Evolutionary conservation across 331 rosid genomes (phyloP), one percentile per base, ranked within the genome.

Genomic region (Malus hybrid): DNA sequence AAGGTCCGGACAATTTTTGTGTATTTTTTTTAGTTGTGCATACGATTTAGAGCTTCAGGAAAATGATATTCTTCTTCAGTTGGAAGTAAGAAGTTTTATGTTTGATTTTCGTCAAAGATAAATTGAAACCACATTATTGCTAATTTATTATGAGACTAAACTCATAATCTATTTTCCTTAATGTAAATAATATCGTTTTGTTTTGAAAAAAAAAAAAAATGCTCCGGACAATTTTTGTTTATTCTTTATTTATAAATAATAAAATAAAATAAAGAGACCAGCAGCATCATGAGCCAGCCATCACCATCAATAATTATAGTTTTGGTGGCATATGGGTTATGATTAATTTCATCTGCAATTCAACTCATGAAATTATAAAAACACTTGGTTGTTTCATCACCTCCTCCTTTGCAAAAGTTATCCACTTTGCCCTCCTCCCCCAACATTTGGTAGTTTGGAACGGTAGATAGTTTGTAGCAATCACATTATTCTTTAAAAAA

Each of bases 311-410:
- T 86, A 80, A 82, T 89, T 85, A 89, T 78, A 89, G 90, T 86
- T 89, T 86, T 91, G 97, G 91, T 89, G 86, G 63, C 89, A 83
- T 89, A 87, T 73, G 90, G 89, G 80, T 88, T 88, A 89, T 91
- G 90, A 91, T 83, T 86, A 76, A 76, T 70, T 79, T 83, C 71
- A 88, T 82, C 89, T 82, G 77, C 87, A 77, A 83, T 86, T 89
- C 85, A 86, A 83, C 80, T 84, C 77, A 76, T 54, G 69, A n/a
- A 68, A 72, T 24, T 48, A 42, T 31, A 74, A 67, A 39, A 39
- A 39, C 46, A 39, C 12, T 39, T 39, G 46, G 18, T 32, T 20
- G 44, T 50, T 52, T 77, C 42, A 16, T 79, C 55, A 18, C 12
- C 81, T 46, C 22, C 62, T 75, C n/a, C 56, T 50, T 50, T 5